Base-by-base conservation (phyloP, 768 basidiomycete species). In the Agaricus blazei region DNA sequence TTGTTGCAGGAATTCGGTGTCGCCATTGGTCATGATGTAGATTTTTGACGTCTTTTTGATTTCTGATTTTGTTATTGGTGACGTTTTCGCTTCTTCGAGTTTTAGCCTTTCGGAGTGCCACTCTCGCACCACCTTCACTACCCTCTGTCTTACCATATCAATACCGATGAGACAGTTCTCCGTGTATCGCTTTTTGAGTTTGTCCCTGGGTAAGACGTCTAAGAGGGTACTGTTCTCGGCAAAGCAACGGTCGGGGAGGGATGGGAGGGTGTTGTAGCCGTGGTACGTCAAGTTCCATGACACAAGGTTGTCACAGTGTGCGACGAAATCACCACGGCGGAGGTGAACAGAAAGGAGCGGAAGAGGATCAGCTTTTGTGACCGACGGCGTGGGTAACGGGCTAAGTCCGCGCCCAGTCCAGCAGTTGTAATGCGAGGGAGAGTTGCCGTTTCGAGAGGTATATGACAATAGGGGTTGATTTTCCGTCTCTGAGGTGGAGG, bases 301-400 rank as follows among this genome's bases (percentile, higher is more conserved):
- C 0, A 68, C 71, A 23, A 83, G 72, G 27, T 69, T 61, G 42
- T 67, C 52, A 62, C 83, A 84, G 61, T 83, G 82, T 2, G 64
- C 62, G 44, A 67, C 65, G 61, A 77, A 84, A 64, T 84, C 83
- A 26, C 83, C 83, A 12, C 80, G 72, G 3, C 83, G 77, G 31
- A 85, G 60, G 61, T 85, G 83, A 0, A 85, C 62, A 11, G 74
- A 83, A 31, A 86, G 70, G 3, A 87, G 65, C 7, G 82, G 82
- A 1, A 72, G 68, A 19, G 42, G 57, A 34, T 26, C n/a, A 28
- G 40, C 12, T 24, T 54, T n/a, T 9, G 47, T 34, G 24, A 24
- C 26, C 14, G 52, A 15, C 7, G 47, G 47, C 28, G 54, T 55
- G 2, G 54, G 47, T 31, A 38, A 15, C 19, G 49, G 19, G 19